Conservation (phyloP, 164 flowering plant genomes). For the Tinospora cordifolia region DNA sequence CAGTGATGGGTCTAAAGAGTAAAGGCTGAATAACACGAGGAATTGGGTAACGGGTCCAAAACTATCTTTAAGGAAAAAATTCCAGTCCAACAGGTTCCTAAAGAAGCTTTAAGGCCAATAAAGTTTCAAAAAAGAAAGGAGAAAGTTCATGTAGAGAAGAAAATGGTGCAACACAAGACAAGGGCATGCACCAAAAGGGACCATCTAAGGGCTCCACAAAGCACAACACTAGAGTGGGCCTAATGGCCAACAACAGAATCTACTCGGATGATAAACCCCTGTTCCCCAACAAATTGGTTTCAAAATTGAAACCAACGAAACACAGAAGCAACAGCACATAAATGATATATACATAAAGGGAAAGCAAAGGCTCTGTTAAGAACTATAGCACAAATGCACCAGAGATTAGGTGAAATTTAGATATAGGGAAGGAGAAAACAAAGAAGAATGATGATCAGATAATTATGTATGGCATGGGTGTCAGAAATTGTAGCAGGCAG, state of each 20-base stretch:
- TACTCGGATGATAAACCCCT: background rate
- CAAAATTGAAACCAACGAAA: background rate
- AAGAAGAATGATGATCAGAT: background rate
- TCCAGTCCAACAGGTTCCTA: no score
- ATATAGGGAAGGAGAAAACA: background rate
- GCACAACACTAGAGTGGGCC: background rate
- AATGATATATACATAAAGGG: background rate
- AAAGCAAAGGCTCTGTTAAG: background rate
- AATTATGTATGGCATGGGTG: background rate
- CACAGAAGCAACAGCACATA: background rate
- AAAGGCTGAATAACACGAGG: background rate
- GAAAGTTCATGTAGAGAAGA: background rate
- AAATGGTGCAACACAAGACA: slow-evolving; percentile 1
- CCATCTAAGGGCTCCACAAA: background rate
- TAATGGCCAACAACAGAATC: background rate
- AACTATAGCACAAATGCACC: background rate
- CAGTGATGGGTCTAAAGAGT: no score
- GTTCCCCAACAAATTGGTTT: background rate
- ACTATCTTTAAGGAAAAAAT: no score
- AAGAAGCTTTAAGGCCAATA: background rate
- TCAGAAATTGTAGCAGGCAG: background rate
- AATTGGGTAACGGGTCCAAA: no score
- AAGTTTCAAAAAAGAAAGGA: background rate
- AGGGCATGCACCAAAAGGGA: background rate
- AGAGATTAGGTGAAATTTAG: background rate